These are phyloP conservation scores for Lolium rigidum DNA, from an alignment of 176 grass and related monocot species.

Conservation along the genomic window DNA sequence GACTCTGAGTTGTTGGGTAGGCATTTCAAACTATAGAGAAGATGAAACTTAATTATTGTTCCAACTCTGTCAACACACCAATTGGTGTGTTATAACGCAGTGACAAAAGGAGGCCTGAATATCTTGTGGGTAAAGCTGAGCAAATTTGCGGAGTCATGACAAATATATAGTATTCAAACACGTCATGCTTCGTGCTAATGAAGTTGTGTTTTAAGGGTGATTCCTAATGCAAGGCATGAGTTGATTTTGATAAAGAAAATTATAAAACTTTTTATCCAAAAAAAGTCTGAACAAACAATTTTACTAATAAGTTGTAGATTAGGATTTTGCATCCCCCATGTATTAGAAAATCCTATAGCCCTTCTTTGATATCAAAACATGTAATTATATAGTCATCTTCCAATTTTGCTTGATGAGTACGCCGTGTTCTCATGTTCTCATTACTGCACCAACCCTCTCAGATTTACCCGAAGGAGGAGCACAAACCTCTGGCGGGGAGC, in stretches of 20 bases:
- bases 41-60: not conserved
- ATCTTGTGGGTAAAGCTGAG: not conserved
- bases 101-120: not conserved
- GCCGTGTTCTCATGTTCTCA: not conserved
- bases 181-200: not conserved
- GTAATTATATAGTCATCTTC: not conserved
- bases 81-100: too few species aligned
- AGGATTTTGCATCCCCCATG: not conserved
- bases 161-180: not conserved
- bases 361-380: not conserved
- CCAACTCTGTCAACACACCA: too few species aligned
- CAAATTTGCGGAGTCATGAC: not conserved
- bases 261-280: not conserved
- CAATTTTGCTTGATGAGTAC: not conserved
- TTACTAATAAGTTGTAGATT: not conserved
- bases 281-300: not conserved
- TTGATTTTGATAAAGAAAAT: not conserved
- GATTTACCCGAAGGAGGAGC: not conserved
- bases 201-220: not conserved
- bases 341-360: not conserved
- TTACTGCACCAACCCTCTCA: not conserved
- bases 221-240: not conserved
- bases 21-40: not conserved
- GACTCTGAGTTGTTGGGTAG: not conserved
- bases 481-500: not conserved